These are phyloP conservation scores for Ambrosia hybrid DNA, from an alignment of 140 eudicot species.

Conservation along the genomic window DNA sequence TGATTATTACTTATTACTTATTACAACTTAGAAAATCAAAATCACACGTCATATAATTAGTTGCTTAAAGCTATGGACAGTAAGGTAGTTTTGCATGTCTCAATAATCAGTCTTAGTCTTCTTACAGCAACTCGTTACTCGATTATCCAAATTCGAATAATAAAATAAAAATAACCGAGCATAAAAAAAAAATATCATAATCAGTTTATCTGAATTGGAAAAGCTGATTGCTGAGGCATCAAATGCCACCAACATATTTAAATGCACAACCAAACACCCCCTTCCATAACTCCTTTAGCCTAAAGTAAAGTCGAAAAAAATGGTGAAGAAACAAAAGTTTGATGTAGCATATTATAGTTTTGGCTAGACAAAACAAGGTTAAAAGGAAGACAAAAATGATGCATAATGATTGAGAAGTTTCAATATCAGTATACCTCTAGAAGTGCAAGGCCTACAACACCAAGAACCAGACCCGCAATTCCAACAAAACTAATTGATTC, in stretches of 20 bases:
- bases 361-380: background rate
- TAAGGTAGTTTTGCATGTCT: slow-evolving; percentile 13
- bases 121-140: slow-evolving; percentile 4
- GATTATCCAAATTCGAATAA: background rate
- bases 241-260: background rate
- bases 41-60: background rate
- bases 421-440: slow-evolving; percentile 72
- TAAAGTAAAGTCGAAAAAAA: background rate
- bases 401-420: background rate
- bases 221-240: background rate
- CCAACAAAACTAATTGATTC: slow-evolving; percentile 87
- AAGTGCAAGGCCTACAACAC: slow-evolving; percentile 90
- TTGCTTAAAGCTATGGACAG: slow-evolving; percentile 6
- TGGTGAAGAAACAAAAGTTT: slow-evolving; percentile 1
- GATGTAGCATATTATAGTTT: too few species aligned
- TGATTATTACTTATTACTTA: background rate
- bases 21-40: background rate
- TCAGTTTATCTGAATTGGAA: background rate
- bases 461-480: slow-evolving; percentile 85
- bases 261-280: background rate
- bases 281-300: background rate
- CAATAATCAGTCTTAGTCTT: background rate
- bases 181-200: background rate
- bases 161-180: background rate
- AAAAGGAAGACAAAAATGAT: background rate